Evolutionary conservation across 768 basidiomycete genomes (phyloP), one percentile per base, ranked within the genome.

Genomic region (Tricholoma sp.): DNA sequence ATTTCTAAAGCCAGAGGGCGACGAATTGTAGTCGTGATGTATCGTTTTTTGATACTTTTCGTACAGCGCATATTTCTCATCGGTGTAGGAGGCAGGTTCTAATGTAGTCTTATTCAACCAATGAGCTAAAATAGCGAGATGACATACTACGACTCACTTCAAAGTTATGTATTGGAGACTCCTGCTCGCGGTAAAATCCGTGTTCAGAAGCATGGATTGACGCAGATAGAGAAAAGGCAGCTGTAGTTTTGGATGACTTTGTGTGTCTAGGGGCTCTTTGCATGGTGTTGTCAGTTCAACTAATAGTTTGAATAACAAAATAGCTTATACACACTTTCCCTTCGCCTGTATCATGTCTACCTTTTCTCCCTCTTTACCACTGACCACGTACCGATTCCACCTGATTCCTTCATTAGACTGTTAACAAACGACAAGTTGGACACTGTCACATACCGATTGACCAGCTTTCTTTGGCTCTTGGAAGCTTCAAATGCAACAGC

Each of bases 51-150:
- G 96, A 69, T 98, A 98, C 57, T 78, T 78, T 64, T 80, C 69
- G 65, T 80, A 98, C 15, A 98, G 78, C 6, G 72, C 75, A 66
- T 82, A 96, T 66, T 96, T 96, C 73, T 98, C 94, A 2, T 77
- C 65, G 0, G 86, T 88, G 65, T 76, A 94, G 12, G 83, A 81
- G 1, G 94, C 82, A 4, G 84, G 85, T 64, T 94, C 92, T 6
- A 97, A 71, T 1, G 74, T 80, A 15, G 88, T 83, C 93, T 95
- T 54, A 5, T 45, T n/a, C 42, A 15, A 37, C n/a, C 20, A 41
- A 31, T 11, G n/a, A 52, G 39, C 29, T 20, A 24, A 12, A 36
- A 47, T 37, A 41, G 37, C 24, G 13, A 31, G 20, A 50, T 24
- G 15, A 34, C 31, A 17, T 52, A 37, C 33, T 37, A 20, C 28